These are phyloP conservation scores for Penicillium taxi DNA, from an alignment of 495 filamentous ascomycete genomes.

Conservation along the genomic window DNA sequence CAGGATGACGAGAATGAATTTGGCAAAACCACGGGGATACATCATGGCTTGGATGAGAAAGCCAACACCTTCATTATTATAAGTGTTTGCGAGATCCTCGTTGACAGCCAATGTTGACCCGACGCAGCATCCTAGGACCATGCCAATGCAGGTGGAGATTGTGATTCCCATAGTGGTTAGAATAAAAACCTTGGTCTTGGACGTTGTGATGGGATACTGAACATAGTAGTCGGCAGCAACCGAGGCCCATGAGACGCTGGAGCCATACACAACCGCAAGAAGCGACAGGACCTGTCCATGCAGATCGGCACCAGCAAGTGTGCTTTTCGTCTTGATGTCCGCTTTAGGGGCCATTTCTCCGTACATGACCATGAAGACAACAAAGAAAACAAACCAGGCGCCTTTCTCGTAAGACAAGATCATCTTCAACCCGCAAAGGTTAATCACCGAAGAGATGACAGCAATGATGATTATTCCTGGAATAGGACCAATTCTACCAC, in stretches of 20 bases:
- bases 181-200: conserved; percentile 47
- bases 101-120: conserved; percentile 45
- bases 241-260: conserved; percentile 51
- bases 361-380: conserved; percentile 52
- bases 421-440: conserved; percentile 50
- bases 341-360: conserved; percentile 43
- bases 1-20: conserved; percentile 50
- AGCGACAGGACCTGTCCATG: conserved; percentile 45
- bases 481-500: conserved; percentile 28
- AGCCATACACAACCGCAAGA: conserved; percentile 50
- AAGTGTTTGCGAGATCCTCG: conserved; percentile 39
- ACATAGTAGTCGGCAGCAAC: conserved; percentile 57
- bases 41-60: conserved; percentile 47
- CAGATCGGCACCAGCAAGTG: conserved; percentile 29
- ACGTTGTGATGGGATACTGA: conserved; percentile 48
- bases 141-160: conserved; percentile 50
- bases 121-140: conserved; percentile 45
- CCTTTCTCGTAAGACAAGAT: conserved; percentile 55
- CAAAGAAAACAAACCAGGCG: conserved; percentile 50
- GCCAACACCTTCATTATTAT: conserved; percentile 46
- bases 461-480: conserved; percentile 42
- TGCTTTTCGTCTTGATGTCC: conserved; percentile 32
- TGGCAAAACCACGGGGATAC: conserved; percentile 50
- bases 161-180: conserved; percentile 32
- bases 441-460: conserved; percentile 46